Percentiles rank a stretch among this genome's conserved stretches.
phyloP scores from a whole-genome alignment of 2,329 filamentous ascomycete species.

The Macrophomina phaseolina region DNA sequence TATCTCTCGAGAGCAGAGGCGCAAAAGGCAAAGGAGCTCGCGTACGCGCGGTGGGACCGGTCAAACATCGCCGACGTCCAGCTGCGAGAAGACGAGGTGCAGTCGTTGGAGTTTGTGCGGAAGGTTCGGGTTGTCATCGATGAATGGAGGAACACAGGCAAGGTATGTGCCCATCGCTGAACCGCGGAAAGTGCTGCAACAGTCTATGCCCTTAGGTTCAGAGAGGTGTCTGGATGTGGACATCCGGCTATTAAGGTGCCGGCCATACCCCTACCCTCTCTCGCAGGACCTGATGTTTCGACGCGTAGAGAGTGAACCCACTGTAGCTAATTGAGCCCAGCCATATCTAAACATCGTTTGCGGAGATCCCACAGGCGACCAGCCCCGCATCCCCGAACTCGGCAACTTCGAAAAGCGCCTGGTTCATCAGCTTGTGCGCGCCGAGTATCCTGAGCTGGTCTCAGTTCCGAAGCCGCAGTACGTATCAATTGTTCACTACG shows the following conservation, averaged over 20 bases:
- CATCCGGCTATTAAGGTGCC: slow-evolving; percentile 13
- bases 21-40: slow-evolving; percentile 51
- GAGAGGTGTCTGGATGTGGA: too few relatives aligned
- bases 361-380: slow-evolving; percentile 35
- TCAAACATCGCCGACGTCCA: slow-evolving; percentile 52
- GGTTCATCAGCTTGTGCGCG: slow-evolving; percentile 69
- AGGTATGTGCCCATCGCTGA: slow-evolving; percentile 12
- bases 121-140: slow-evolving; percentile 53
- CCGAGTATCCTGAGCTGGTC: slow-evolving; percentile 60
- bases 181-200: slow-evolving; percentile 24
- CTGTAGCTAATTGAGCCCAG: slow-evolving; percentile 54
- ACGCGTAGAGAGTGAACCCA: not conserved
- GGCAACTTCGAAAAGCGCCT: slow-evolving; percentile 66
- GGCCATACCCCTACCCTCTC: not conserved
- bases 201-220: not conserved
- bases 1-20: slow-evolving; percentile 69
- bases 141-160: slow-evolving; percentile 50
- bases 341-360: slow-evolving; percentile 38
- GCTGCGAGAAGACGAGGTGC: slow-evolving; percentile 58
- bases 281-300: not conserved
- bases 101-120: slow-evolving; percentile 59
- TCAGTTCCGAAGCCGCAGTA: slow-evolving; percentile 50
- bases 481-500: slow-evolving; percentile 50
- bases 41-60: slow-evolving; percentile 51
- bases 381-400: slow-evolving; percentile 32